These are phyloP conservation scores for Termitomyces sp. DNA, from an alignment of 768 basidiomycete genomes.

Conservation along the genomic window DNA sequence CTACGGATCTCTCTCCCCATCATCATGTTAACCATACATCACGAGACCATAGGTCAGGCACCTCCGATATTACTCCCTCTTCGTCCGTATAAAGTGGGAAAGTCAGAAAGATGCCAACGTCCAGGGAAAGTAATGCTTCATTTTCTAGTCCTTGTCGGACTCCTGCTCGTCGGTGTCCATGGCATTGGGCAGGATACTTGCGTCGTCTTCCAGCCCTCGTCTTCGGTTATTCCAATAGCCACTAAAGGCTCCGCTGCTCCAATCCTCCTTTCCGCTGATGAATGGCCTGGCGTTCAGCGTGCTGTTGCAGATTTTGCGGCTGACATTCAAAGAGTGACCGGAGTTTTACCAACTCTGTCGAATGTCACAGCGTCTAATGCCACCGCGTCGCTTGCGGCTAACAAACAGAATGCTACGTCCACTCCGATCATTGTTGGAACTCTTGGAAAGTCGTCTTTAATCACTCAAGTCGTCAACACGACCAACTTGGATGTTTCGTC, in stretches of 20 bases:
- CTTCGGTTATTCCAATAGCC: constrained; percentile 37
- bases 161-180: constrained; percentile 13
- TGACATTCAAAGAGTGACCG: constrained; percentile 59
- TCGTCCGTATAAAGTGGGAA: neutral
- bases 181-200: constrained; percentile 47
- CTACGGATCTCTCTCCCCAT: neutral
- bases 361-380: constrained; percentile 47
- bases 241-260: constrained; percentile 39
- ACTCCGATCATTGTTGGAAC: constrained; percentile 61
- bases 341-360: constrained; percentile 39
- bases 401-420: constrained; percentile 2
- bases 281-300: constrained; percentile 61
- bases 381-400: constrained; percentile 20
- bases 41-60: constrained; percentile 1
- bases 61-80: constrained; percentile 8
- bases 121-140: constrained; percentile 1
- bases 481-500: constrained; percentile 50
- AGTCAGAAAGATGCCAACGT: neutral
- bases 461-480: constrained; percentile 43
- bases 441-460: constrained; percentile 50
- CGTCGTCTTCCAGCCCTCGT: constrained; percentile 36
- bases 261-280: constrained; percentile 46
- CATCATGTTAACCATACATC: neutral
- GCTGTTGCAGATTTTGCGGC: constrained; percentile 53
- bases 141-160: constrained; percentile 1